Evolutionary conservation across 495 filamentous ascomycete species (phyloP).

Genomic region (Penicillium odoratum): DNA sequence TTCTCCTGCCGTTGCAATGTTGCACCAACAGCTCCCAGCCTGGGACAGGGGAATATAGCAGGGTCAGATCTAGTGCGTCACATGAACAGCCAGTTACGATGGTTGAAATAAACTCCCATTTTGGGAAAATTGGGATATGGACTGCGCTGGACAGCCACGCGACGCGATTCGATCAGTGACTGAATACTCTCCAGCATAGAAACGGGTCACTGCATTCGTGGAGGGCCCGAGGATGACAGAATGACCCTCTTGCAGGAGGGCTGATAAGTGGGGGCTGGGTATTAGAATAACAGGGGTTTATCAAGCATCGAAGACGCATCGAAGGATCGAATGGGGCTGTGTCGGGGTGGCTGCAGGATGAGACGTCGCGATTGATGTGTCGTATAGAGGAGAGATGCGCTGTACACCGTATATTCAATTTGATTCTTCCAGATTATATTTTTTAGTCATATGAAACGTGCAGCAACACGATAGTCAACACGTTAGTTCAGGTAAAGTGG

Average conservation of each 20-base stretch:
- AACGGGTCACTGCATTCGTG: conserved; percentile 14
- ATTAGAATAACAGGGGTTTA: conserved; percentile 14
- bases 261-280: conserved; percentile 8
- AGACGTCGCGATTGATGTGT: conserved; percentile 7
- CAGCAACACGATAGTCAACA: not conserved
- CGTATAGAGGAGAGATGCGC: not conserved
- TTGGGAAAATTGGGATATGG: conserved; percentile 14
- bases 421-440: too few relatives aligned
- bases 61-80: conserved; percentile 1
- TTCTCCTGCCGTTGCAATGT: conserved; percentile 8
- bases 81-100: not conserved
- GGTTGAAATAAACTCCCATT: not conserved
- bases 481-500: not conserved
- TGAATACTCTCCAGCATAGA: conserved; percentile 5
- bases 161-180: conserved; percentile 8
- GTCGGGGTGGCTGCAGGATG: conserved; percentile 21
- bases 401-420: not conserved
- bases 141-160: conserved; percentile 16
- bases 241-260: conserved; percentile 22
- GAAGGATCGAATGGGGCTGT: conserved; percentile 31
- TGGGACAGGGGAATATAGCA: conserved; percentile 1
- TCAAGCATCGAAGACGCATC: conserved; percentile 41
- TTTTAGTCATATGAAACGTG: not conserved
- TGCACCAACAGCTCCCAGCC: conserved; percentile 6
- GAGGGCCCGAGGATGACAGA: conserved; percentile 21